Evolutionary conservation across 2,329 filamentous ascomycete genomes (phyloP), one percentile per base, ranked within the genome.

Genomic region (Trichoderma atroviride): DNA sequence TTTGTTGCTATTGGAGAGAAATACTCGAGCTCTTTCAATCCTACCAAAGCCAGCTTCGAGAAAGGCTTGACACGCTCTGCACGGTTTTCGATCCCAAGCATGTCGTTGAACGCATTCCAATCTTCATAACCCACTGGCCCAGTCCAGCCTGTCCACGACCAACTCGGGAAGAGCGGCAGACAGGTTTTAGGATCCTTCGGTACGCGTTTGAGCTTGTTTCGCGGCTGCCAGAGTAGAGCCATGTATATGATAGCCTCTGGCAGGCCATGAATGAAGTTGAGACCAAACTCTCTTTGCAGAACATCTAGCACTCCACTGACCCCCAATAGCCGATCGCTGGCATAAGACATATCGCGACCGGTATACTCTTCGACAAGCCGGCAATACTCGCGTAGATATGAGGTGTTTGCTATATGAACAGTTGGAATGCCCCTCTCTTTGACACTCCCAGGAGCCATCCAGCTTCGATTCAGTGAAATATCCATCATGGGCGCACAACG

Each of bases 71-170:
- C 66, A 6, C 66, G 57, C 50, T 60, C 47, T 2, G 57, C 66
- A 19, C 66, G 66, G 3, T 62, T 50, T 0, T 68, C 47, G 0
- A 68, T n/a, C 29, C 35, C 66, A 9, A 50, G 58, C 56, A 68
- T 60, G n/a, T 24, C 10, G 13, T 68, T 68, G 7, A 68, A 62
- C 5, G 35, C 50, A 56, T 68, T 47, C 66, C 66, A 68, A 13
- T 68, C 37, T 37, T 68, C 66, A 47, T 68, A 61, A 3, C 66
- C 66, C 4, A 68, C 58, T 11, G 66, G 66, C 19, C 68, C 68
- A 22, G 53, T 66, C 68, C 68, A 69, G 11, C 68, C 68, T 3
- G 68, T 24, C 68, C 68, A 69, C 5, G 68, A 64, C 68, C 68
- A 69, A 9, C 68, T 69, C 7, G 68, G 68, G 24, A 53, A 69